Percentiles rank a stretch among this genome's conserved stretches.
Conservation (phyloP, 2,329 filamentous ascomycete species). For the Fusarium illudens region DNA sequence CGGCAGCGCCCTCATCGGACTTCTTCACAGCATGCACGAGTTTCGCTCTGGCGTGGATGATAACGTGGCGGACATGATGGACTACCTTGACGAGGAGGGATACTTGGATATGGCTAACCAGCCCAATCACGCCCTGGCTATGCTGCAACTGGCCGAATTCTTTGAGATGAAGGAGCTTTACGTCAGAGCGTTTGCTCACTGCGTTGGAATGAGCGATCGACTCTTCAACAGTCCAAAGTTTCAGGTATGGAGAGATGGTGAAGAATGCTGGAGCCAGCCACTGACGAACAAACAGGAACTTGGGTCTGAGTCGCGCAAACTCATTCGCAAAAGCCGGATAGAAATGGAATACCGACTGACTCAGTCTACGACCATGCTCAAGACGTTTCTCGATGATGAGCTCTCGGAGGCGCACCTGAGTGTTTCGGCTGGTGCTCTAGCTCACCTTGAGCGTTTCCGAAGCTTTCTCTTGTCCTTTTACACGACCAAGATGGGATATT, state of each 20-base stretch:
- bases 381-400: slow-evolving; percentile 76
- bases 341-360: slow-evolving; percentile 73
- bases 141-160: slow-evolving; percentile 73
- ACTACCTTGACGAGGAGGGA: slow-evolving; percentile 73
- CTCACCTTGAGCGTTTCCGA: slow-evolving; percentile 77
- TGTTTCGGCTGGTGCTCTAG: slow-evolving; percentile 65
- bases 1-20: slow-evolving; percentile 67
- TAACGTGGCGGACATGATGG: slow-evolving; percentile 68
- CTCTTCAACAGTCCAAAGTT: slow-evolving; percentile 67
- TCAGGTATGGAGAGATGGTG: slow-evolving; percentile 55
- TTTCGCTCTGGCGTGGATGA: slow-evolving; percentile 64
- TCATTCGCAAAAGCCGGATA: slow-evolving; percentile 68
- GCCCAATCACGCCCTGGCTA: slow-evolving; percentile 72
- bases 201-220: slow-evolving; percentile 77
- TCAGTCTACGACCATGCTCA: slow-evolving; percentile 65
- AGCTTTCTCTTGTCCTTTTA: slow-evolving; percentile 74
- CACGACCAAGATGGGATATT: slow-evolving; percentile 72
- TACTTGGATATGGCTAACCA: slow-evolving; percentile 73
- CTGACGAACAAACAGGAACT: slow-evolving; percentile 53
- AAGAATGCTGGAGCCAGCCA: slow-evolving; percentile 7
- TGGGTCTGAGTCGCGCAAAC: slow-evolving; percentile 65
- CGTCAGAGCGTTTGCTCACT: slow-evolving; percentile 78
- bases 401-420: slow-evolving; percentile 73
- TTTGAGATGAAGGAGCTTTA: slow-evolving; percentile 72
- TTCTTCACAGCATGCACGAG: slow-evolving; percentile 72